phyloP scores from a whole-genome alignment of 768 basidiomycete genomes.

The Lyophyllum atratum region DNA sequence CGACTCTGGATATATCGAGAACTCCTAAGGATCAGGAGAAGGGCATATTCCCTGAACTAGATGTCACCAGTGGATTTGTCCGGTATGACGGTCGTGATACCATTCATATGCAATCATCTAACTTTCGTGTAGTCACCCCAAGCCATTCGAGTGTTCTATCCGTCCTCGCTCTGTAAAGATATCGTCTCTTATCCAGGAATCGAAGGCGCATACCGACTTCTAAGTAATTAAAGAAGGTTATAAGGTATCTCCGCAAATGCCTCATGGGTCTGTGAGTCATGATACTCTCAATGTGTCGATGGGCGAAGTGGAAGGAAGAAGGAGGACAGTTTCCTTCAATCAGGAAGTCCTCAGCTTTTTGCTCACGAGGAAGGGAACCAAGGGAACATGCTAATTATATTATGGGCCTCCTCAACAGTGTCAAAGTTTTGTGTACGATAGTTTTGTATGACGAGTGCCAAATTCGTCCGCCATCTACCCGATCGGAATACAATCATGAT shows the following conservation, averaged over 20 bases:
- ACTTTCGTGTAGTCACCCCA: slow-evolving; percentile 44
- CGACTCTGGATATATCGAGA: slow-evolving; percentile 46
- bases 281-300: neutral
- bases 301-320: no score
- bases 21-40: slow-evolving; percentile 42
- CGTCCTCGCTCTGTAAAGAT: slow-evolving; percentile 41
- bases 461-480: neutral
- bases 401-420: no score
- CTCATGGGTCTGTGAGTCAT: neutral
- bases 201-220: slow-evolving; percentile 20
- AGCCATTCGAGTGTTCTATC: slow-evolving; percentile 49
- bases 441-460: neutral
- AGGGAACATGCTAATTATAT: no score
- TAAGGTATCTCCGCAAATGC: no score
- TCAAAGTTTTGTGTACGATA: neutral
- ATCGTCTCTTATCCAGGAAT: slow-evolving; percentile 28
- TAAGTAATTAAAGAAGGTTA: slow-evolving; percentile 5
- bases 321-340: neutral
- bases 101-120: neutral
- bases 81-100: slow-evolving; percentile 34
- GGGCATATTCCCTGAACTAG: slow-evolving; percentile 37
- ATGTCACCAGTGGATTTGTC: slow-evolving; percentile 45
- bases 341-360: neutral
- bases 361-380: neutral
- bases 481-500: no score